phyloP scores from a whole-genome alignment of 73 alveolate genomes.

The Symbiodinium natans region DNA sequence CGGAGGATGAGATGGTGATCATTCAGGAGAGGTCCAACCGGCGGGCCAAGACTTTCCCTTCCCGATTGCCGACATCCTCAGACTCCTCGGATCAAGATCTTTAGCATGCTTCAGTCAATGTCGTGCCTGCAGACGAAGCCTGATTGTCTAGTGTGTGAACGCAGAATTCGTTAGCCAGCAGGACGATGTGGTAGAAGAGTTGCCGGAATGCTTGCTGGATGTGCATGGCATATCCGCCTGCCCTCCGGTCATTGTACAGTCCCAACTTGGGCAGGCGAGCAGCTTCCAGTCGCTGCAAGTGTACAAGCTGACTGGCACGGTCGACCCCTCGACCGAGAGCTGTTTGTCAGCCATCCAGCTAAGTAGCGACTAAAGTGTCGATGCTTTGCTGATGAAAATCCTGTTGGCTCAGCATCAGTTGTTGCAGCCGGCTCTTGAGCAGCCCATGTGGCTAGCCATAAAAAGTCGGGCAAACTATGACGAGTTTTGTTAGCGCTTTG shows the following conservation, averaged over 20 bases:
- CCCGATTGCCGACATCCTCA: not conserved
- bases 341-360: not conserved
- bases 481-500: too few species aligned
- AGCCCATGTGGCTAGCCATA: too few species aligned
- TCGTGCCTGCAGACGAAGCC: too few species aligned
- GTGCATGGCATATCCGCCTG: not conserved
- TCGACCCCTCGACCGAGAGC: not conserved
- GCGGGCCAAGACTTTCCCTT: not conserved
- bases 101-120: too few species aligned
- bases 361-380: not conserved
- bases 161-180: too few species aligned
- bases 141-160: too few species aligned
- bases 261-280: not conserved
- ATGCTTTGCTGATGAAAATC: not conserved
- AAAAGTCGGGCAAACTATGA: too few species aligned
- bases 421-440: too few species aligned
- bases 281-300: not conserved
- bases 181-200: too few species aligned
- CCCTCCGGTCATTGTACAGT: not conserved
- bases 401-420: not conserved
- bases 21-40: not conserved
- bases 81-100: not conserved
- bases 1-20: not conserved
- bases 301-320: not conserved
- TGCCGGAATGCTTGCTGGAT: too few species aligned